Evolutionary conservation across 495 filamentous ascomycete genomes (phyloP), one percentile per base, ranked within the genome.

Genomic region (Talaromyces thailandensis): DNA sequence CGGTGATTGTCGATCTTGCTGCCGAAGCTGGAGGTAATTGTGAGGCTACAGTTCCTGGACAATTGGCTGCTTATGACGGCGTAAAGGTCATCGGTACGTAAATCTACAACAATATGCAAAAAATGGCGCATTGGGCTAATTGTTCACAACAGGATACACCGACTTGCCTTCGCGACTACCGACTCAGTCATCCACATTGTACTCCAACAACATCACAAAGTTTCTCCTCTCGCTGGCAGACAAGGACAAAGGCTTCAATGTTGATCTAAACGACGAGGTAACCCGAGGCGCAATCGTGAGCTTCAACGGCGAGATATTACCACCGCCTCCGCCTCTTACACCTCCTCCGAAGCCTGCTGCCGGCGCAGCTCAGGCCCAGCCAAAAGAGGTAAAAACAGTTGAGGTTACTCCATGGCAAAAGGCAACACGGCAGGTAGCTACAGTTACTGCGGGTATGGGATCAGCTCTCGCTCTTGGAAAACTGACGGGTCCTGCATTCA

Each of bases 201-300:
- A 92, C 74, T 91, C 88, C 18, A 93, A 93, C 79, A 93, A 93
- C 66, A 90, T 93, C 66, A 90, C 85, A 62, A 93, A 92, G 69
- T 87, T 87, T 65, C 80, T 93, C 8, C 78, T 93, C 29, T 92
- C 89, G 2, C 89, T 93, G 79, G 74, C 84, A 9, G 87, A 89
- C 2, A 77, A 86, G 65, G 86, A 90, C 0, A 89, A 88, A 62
- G 79, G 85, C 26, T 92, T 87, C 64, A 88, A 87, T 0, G 72
- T 93, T 52, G 88, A 92, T 62, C 73, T 92, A 63, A 82, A 80
- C 12, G 90, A 93, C 65, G 90, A 92, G 68, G 90, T 93, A 16
- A 86, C 91, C 40, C 85, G 90, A 4, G 88, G 89, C 7, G 84
- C 88, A 1, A 91, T 92, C 56, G 88, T 93, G 16, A 91, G 86